Evolutionary conservation across 768 basidiomycete genomes (phyloP).

Genomic region (Mycena alexandri): DNA sequence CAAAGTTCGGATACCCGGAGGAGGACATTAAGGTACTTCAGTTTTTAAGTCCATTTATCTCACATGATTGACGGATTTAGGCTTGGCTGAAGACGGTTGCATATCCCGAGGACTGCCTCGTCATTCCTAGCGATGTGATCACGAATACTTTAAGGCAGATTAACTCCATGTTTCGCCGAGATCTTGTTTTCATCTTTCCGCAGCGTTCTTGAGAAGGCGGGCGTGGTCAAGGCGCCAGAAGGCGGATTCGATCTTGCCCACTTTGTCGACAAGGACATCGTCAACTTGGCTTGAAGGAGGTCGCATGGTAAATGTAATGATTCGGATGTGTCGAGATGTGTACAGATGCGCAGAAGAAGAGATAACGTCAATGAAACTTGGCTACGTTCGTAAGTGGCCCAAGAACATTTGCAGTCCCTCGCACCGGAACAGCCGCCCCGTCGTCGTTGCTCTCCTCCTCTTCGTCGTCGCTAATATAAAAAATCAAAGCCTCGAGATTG

Average conservation of each 20-base stretch:
- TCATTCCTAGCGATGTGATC: constrained; percentile 75
- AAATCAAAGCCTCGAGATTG: constrained; percentile 7
- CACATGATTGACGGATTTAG: constrained; percentile 50
- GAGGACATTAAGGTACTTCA: constrained; percentile 78
- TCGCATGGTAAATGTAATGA: constrained; percentile 8
- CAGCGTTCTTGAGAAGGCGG: constrained; percentile 82
- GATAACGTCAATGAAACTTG: constrained; percentile 2
- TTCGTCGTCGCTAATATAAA: constrained; percentile 30
- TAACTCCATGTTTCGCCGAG: background rate
- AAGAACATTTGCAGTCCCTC: background rate
- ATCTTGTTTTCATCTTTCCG: constrained; percentile 8
- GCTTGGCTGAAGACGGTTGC: constrained; percentile 87
- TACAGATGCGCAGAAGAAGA: constrained; percentile 30
- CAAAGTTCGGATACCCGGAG: constrained; percentile 84
- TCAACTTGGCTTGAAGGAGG: constrained; percentile 56
- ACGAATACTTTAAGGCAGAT: constrained; percentile 77
- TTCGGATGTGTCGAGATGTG: constrained; percentile 17
- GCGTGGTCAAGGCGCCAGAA: constrained; percentile 71
- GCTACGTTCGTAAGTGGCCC: constrained; percentile 9
- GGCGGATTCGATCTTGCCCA: constrained; percentile 66
- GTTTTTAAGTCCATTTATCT: background rate
- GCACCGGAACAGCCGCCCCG: background rate
- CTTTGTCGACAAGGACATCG: constrained; percentile 72
- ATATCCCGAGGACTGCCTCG: constrained; percentile 76
- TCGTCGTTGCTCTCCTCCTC: background rate